Conservation (phyloP, 768 basidiomycete genomes). For the Dentipellis sp. region DNA sequence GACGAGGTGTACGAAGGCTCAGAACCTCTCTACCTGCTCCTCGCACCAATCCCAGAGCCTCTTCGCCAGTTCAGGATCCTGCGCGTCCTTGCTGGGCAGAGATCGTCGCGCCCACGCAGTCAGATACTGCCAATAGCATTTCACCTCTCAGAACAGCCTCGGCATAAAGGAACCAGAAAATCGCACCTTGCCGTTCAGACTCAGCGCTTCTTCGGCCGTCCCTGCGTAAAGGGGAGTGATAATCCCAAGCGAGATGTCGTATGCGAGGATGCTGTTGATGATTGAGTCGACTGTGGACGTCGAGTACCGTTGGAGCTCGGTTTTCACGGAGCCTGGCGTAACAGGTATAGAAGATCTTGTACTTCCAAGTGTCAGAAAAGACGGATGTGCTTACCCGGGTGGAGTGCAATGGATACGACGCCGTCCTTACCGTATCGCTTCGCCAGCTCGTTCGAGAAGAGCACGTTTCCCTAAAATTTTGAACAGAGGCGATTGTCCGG, state of each 20-base stretch:
- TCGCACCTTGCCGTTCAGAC: constrained; percentile 20
- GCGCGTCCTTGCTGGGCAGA: neutral
- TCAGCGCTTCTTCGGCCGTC: constrained; percentile 17
- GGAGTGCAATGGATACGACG: constrained; percentile 33
- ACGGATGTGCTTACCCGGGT: constrained; percentile 27
- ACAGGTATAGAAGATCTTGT: neutral
- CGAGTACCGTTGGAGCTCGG: constrained; percentile 5
- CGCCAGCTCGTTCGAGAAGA: constrained; percentile 33
- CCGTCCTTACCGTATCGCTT: constrained; percentile 35
- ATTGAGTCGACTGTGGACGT: neutral
- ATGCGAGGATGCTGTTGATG: neutral
- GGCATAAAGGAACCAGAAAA: neutral
- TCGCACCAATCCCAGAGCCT: constrained; percentile 17
- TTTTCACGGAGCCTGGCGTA: neutral
- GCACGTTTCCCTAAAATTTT: constrained; percentile 32
- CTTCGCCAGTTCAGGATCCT: constrained; percentile 5
- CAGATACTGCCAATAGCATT: neutral
- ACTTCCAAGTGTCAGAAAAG: neutral
- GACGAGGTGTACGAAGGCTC: neutral
- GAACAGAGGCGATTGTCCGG: neutral
- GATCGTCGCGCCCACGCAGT: neutral
- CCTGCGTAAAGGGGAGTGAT: constrained; percentile 24
- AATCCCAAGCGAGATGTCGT: constrained; percentile 15
- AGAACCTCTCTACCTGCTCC: constrained; percentile 11
- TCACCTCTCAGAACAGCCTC: neutral